Percentiles rank a stretch among this genome's conserved stretches.
phyloP scores from a whole-genome alignment of 1,139 yeast species.

The Yamadazyma spencermartinsiae region DNA sequence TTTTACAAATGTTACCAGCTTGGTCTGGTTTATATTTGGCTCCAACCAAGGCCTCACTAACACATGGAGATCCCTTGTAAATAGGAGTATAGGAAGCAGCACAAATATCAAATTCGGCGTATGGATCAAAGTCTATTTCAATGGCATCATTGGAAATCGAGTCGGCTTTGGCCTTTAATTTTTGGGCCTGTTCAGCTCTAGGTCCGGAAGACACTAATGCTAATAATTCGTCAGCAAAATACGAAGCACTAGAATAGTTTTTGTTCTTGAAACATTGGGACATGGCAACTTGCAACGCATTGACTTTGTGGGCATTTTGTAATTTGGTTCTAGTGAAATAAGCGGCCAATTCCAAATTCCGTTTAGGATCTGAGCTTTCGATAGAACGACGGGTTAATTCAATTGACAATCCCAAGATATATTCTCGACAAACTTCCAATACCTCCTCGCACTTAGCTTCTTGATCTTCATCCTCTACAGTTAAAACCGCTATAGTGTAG shows the following conservation, averaged over 20 bases:
- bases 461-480: constrained; percentile 73
- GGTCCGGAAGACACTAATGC: constrained; percentile 68
- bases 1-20: constrained; percentile 75
- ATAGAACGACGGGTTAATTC: constrained; percentile 85
- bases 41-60: constrained; percentile 84
- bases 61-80: constrained; percentile 70
- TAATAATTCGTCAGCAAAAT: constrained; percentile 84
- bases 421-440: constrained; percentile 77
- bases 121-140: constrained; percentile 89
- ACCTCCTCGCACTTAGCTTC: constrained; percentile 75
- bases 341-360: constrained; percentile 92
- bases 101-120: constrained; percentile 88
- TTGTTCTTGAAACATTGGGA: constrained; percentile 84
- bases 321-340: constrained; percentile 86
- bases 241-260: constrained; percentile 85
- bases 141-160: constrained; percentile 80
- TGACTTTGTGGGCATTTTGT: constrained; percentile 78
- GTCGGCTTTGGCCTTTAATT: constrained; percentile 79
- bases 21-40: constrained; percentile 79
- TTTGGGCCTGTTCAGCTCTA: constrained; percentile 85
- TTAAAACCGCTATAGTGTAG: constrained; percentile 69
- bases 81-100: constrained; percentile 87
- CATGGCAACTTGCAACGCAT: constrained; percentile 95
- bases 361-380: constrained; percentile 68
- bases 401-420: constrained; percentile 86